Conservation (phyloP, 208 protist genomes). For the Acanthamoeba castellanii region DNA sequence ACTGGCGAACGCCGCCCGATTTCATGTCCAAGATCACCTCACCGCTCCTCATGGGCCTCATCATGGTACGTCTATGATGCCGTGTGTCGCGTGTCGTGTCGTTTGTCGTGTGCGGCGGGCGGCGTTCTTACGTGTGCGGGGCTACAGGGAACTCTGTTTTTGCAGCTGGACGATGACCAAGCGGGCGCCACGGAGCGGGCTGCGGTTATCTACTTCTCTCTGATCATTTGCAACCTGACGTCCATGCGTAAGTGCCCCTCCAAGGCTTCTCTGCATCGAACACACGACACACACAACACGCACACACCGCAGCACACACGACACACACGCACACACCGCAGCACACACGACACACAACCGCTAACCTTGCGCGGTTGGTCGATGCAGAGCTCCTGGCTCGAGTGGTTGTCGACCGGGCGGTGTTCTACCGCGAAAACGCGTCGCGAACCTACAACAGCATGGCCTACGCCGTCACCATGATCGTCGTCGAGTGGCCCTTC, state of each 20-base stretch:
- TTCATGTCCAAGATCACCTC: conserved; percentile 53
- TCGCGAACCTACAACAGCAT: conserved; percentile 60
- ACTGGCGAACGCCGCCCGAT: conserved; percentile 58
- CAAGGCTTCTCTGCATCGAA: neutral
- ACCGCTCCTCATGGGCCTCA: conserved; percentile 9
- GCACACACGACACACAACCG: neutral
- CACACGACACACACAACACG: neutral
- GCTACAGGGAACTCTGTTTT: conserved; percentile 34
- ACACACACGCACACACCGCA: too few species aligned
- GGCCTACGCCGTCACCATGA: conserved; percentile 61
- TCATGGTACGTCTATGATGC: neutral
- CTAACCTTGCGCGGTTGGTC: neutral
- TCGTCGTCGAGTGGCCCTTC: conserved; percentile 51
- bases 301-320: too few species aligned
- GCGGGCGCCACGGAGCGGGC: conserved; percentile 36
- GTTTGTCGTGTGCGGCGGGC: neutral
- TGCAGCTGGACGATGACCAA: conserved; percentile 56
- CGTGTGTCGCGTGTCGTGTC: neutral
- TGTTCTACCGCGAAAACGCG: conserved; percentile 57
- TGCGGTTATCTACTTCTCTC: conserved; percentile 57
- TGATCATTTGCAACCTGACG: conserved; percentile 57
- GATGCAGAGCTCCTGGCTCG: neutral
- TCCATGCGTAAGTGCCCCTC: conserved; percentile 30
- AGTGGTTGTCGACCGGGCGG: conserved; percentile 15
- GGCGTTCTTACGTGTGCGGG: too few species aligned